Base-by-base conservation (phyloP, 202 grass and related monocot species). In the Panicum hallii region DNA sequence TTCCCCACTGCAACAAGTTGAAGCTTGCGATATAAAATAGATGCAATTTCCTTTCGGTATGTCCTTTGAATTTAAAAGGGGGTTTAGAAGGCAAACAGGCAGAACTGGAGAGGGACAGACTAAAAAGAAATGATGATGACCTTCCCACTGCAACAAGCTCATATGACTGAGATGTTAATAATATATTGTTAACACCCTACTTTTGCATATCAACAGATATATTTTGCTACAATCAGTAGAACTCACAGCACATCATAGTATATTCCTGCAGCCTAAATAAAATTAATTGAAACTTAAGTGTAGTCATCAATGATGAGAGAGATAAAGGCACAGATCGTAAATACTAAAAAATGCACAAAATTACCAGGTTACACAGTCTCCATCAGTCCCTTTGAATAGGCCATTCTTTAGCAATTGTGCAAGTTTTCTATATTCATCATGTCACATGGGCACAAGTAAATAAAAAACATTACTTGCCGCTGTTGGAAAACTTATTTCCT, bases 151-250 rank as follows among this genome's bases (percentile, higher is more conserved):
- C 41, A 36, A 74, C 68, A 86, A 80, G 57, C 48, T 79, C 56
- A 54, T 79, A 58, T 64, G 84, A 64, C 36, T 79, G 57, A 46
- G 20, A 68, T 56, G 36, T 40, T 54, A 80, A 15, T 80, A 45
- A 55, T 46, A 86, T 73, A 20, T 43, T 72, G 19, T 36, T 28
- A 74, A 12, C 58, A 47, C 10, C 45, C 12, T 11, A 15, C 34
- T 63, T 66, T 50, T 32, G 63, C 30, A 72, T 72, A 55, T 74
- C 5, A 61, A 52, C 28, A 22, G 30, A 50, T 17, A 56, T 57
- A 57, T 53, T 80, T 69, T 56, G n/a, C 48, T 41, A 28, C 10
- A 28, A 50, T 66, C 28, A 79, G 4, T 4, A 38, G 36, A 38
- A 38, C 4, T 38, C 36, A 38, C 36, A 38, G 36, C 36, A 38